Evolutionary conservation across 2,329 filamentous ascomycete genomes (phyloP).

Genomic region (Grosmannia huntii): DNA sequence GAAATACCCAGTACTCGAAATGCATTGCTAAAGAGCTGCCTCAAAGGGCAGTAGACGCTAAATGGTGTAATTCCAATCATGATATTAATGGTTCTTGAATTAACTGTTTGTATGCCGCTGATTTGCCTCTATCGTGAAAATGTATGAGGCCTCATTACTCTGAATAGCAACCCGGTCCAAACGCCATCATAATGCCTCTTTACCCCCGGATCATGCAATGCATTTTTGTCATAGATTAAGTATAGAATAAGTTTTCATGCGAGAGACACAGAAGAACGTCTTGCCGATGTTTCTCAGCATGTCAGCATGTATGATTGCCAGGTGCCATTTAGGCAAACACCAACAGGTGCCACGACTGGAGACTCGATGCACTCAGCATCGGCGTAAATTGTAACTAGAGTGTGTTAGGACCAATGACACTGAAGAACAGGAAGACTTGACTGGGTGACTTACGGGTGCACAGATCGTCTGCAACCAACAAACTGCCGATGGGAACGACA

Average conservation of each 20-base stretch:
- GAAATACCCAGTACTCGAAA: too few species aligned
- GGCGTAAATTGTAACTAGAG: conserved; percentile 6
- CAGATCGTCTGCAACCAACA: conserved; percentile 1
- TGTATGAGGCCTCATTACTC: background rate
- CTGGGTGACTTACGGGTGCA: conserved; percentile 6
- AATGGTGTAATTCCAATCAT: too few species aligned
- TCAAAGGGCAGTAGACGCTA: too few species aligned
- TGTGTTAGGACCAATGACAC: background rate
- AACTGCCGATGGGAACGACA: conserved; percentile 6
- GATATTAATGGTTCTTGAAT: background rate
- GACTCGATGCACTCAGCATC: conserved; percentile 3
- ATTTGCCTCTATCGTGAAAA: background rate
- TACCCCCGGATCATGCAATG: background rate
- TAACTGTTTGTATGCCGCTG: background rate
- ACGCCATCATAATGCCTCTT: background rate
- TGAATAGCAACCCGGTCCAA: background rate
- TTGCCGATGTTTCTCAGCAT: conserved; percentile 4
- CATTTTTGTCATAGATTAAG: background rate
- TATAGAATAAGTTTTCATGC: background rate
- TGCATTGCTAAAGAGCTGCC: too few species aligned
- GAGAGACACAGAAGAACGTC: too few species aligned
- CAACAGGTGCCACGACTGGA: background rate
- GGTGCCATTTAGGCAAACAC: conserved; percentile 6
- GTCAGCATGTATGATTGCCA: conserved; percentile 10
- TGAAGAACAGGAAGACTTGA: background rate